These are phyloP conservation scores for Pyropia haitanensis DNA, from an alignment of 23 red algal species.

Conservation along the genomic window DNA sequence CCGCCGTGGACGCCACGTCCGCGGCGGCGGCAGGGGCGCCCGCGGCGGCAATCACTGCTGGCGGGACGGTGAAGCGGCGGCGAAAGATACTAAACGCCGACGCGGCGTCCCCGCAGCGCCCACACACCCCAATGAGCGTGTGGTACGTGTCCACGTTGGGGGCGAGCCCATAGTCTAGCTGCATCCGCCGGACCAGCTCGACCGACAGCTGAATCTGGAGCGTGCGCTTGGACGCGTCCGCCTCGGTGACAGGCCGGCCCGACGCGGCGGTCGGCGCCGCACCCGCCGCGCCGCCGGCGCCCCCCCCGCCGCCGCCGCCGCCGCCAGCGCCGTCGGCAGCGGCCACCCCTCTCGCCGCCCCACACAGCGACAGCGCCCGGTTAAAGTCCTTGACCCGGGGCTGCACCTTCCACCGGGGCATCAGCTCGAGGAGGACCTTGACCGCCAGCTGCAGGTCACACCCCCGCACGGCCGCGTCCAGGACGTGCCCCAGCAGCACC, in stretches of 20 bases:
- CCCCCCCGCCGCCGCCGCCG: too few species aligned
- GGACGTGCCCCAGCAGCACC: constrained; percentile 7
- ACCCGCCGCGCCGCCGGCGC: too few species aligned
- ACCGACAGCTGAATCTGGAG: too few species aligned
- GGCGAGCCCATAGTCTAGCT: not conserved
- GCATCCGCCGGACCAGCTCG: too few species aligned
- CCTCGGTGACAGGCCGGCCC: too few species aligned
- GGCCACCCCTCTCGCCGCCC: too few species aligned
- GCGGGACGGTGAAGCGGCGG: constrained; percentile 16
- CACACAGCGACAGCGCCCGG: too few species aligned
- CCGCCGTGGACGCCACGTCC: constrained; percentile 6
- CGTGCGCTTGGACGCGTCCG: too few species aligned
- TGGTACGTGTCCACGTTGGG: constrained; percentile 47
- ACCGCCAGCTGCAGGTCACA: constrained; percentile 12
- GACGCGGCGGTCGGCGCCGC: too few species aligned
- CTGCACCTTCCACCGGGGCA: not conserved
- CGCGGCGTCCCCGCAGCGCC: constrained; percentile 4
- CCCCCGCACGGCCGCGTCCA: constrained; percentile 20
- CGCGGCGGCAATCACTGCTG: constrained; percentile 22
- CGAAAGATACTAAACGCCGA: constrained; percentile 12
- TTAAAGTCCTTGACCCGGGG: too few species aligned
- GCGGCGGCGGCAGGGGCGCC: not conserved
- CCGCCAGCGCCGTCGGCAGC: too few species aligned
- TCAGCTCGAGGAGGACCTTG: constrained; percentile 17
- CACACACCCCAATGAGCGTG: constrained; percentile 19